Percentiles rank a stretch among this genome's conserved stretches.
Evolutionary conservation across 2,329 filamentous ascomycete species (phyloP).

Genomic region (Zasmidium angulare): DNA sequence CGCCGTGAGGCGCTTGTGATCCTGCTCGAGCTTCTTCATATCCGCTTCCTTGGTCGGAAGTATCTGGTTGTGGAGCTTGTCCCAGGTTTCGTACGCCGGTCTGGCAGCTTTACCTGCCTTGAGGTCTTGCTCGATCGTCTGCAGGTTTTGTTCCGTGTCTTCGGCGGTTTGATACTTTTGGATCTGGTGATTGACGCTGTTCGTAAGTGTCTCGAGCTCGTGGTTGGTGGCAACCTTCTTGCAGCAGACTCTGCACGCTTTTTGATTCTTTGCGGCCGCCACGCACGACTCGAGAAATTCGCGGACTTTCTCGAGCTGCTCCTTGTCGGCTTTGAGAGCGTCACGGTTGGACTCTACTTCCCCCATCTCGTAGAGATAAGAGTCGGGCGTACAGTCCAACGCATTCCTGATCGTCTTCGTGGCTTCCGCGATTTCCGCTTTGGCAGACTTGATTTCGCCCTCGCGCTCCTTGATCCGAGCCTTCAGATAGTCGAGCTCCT

Average conservation of each 20-base stretch:
- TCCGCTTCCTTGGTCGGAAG: conserved; percentile 69
- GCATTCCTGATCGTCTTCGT: conserved; percentile 54
- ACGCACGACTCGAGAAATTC: conserved; percentile 29
- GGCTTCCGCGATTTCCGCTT: conserved; percentile 55
- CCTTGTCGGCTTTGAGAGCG: conserved; percentile 61
- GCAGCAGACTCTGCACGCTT: conserved; percentile 79
- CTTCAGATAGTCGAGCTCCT: conserved; percentile 75
- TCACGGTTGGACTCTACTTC: conserved; percentile 45
- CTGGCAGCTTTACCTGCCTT: conserved; percentile 58
- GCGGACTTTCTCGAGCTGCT: conserved; percentile 21
- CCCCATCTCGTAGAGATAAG: conserved; percentile 52
- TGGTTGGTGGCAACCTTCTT: conserved; percentile 44
- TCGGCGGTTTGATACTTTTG: conserved; percentile 1
- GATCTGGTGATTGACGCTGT: conserved; percentile 58
- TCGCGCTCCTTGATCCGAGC: conserved; percentile 67
- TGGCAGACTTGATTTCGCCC: conserved; percentile 64
- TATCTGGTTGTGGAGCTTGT: conserved; percentile 65
- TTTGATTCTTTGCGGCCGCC: conserved; percentile 60
- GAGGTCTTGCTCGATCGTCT: conserved; percentile 55
- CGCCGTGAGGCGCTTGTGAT: conserved; percentile 39
- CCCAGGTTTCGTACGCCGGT: conserved; percentile 71
- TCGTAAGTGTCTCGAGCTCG: conserved; percentile 63
- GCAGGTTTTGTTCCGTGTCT: conserved; percentile 45
- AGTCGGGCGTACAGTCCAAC: conserved; percentile 51
- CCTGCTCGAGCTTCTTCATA: conserved; percentile 50